Evolutionary conservation across 495 filamentous ascomycete species (phyloP), one percentile per base, ranked within the genome.

Genomic region (Penicillium subrubescens): DNA sequence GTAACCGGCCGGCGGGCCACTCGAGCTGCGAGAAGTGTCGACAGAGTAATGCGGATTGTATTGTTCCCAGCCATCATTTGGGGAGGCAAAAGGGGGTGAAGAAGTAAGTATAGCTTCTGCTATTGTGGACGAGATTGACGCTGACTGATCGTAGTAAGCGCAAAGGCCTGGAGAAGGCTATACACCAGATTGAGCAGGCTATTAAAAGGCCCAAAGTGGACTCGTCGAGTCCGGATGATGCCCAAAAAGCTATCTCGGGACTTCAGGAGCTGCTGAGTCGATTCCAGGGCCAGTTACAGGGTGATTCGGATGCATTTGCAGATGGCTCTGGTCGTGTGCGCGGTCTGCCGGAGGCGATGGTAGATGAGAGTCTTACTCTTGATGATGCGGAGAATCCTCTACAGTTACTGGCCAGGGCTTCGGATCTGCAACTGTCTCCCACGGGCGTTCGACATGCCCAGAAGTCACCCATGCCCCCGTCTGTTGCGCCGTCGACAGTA

Each of bases 321-420:
- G 78, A 69, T 66, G 68, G 58, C 64, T 64, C 48, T 50, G 76
- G 67, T 53, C 73, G 56, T 62, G 60, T 35, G 60, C 76, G 51
- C 60, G 71, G 37, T 64, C 59, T 57, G 65, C 70, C 54, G 39
- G 75, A 68, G 48, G 69, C 57, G 43, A 72, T 59, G 57, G 65
- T 59, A 31, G 80, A 83, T 15, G 84, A 88, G 23, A 76, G 79
- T 41, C 78, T 90, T 14, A 83, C 85, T 27, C 70, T 92, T 6
- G 89, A 90, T 63, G 89, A 91, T 75, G 89, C 89, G 19, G 89
- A 92, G 66, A 92, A 92, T 62, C 89, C 89, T 0, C 74, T 92
- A 11, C 89, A 92, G 68, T 73, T 92, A 2, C 82, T 92, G 23
- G 89, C 89, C 3, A 80, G 88, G 21, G 89, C 89, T 0, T 90